Percentiles rank a stretch among this genome's conserved stretches.
Conservation (phyloP, 108 stramenopile species). For the Nitzschia inconspicua region DNA sequence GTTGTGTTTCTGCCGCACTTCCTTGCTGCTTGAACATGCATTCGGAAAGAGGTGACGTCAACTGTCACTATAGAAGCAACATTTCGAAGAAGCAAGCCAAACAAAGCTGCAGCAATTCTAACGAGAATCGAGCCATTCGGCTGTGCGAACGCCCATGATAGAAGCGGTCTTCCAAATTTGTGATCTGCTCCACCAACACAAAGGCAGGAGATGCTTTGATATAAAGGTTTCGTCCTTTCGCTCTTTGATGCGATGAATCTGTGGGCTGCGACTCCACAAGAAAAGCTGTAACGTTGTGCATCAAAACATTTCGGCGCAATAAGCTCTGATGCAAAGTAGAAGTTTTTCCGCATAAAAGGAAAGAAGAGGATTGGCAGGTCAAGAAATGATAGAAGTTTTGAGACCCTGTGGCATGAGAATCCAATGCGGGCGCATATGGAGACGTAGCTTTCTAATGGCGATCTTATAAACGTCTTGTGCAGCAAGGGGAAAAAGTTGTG, state of each 20-base stretch:
- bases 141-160: conserved; percentile 78
- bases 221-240: neutral
- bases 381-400: conserved; percentile 49
- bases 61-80: conserved; percentile 57
- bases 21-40: conserved; percentile 17
- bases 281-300: conserved; percentile 76
- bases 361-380: conserved; percentile 85
- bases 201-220: conserved; percentile 9
- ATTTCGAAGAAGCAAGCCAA: conserved; percentile 55
- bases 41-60: conserved; percentile 57
- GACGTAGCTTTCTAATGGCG: conserved; percentile 40
- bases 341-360: conserved; percentile 70
- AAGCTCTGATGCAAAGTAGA: conserved; percentile 70
- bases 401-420: conserved; percentile 2
- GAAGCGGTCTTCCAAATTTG: conserved; percentile 28
- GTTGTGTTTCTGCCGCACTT: conserved; percentile 9
- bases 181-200: conserved; percentile 55
- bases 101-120: conserved; percentile 55
- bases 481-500: conserved; percentile 33
- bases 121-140: conserved; percentile 59
- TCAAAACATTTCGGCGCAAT: conserved; percentile 60
- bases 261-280: conserved; percentile 69
- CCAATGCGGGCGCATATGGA: conserved; percentile 23
- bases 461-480: conserved; percentile 44
- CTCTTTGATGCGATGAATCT: conserved; percentile 45